These are phyloP conservation scores for Boeremia exigua DNA, from an alignment of 2,329 filamentous ascomycete genomes.

Conservation along the genomic window DNA sequence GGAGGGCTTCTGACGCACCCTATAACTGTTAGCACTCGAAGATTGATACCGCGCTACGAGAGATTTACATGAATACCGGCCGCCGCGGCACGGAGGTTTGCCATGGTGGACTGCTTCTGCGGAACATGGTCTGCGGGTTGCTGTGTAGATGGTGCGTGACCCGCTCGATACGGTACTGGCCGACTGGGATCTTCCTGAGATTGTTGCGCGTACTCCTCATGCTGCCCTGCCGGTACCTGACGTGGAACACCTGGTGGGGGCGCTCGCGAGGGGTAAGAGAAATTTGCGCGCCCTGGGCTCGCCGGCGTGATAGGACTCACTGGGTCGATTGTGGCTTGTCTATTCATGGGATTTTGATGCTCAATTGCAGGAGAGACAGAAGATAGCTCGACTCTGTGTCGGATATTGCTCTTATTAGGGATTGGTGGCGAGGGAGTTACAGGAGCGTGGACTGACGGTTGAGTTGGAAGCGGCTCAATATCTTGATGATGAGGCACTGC, in stretches of 20 bases:
- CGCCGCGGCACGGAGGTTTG: conserved; percentile 43
- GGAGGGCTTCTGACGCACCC: conserved; percentile 46
- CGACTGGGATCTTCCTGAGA: conserved; percentile 21
- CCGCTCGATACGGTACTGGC: conserved; percentile 31
- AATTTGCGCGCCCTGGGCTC: conserved; percentile 41
- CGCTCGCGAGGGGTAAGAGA: conserved; percentile 44
- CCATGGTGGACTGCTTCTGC: conserved; percentile 38
- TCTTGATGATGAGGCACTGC: conserved; percentile 6
- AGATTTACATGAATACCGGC: conserved; percentile 45
- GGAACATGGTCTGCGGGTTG: conserved; percentile 7
- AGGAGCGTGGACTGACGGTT: conserved; percentile 20
- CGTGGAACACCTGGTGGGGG: conserved; percentile 42
- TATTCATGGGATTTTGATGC: conserved; percentile 42
- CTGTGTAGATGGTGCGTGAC: conserved; percentile 22
- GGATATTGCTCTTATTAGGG: conserved; percentile 44
- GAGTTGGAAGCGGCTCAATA: conserved; percentile 17
- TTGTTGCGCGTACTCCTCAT: conserved; percentile 12
- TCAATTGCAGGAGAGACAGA: conserved; percentile 43
- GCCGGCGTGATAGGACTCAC: conserved; percentile 35
- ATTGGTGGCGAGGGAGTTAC: conserved; percentile 38
- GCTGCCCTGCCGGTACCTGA: conserved; percentile 25
- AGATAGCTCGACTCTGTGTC: conserved; percentile 43
- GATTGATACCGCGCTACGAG: no score
- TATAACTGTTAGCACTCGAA: conserved; percentile 19
- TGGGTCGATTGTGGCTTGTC: conserved; percentile 24